phyloP scores from a whole-genome alignment of 306 rosid genomes.

The Neltuma alba region DNA sequence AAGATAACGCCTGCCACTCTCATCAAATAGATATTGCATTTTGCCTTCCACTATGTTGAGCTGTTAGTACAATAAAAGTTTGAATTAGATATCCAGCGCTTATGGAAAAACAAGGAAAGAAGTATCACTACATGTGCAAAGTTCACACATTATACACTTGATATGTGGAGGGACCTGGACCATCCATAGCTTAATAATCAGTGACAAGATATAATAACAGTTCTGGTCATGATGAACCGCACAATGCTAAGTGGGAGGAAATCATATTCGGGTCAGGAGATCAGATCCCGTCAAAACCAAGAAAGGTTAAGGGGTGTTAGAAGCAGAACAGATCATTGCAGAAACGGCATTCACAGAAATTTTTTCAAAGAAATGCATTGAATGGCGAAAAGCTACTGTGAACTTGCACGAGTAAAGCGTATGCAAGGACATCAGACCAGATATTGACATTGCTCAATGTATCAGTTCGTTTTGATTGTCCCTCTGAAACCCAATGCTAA shows the following conservation, averaged over 20 bases:
- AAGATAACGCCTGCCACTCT: slow-evolving; percentile 85
- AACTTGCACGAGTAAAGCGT: neutral
- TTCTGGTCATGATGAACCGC: neutral
- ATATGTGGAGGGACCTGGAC: neutral
- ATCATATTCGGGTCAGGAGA: neutral
- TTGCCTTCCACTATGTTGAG: slow-evolving; percentile 93
- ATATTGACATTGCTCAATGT: neutral
- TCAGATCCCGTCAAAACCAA: neutral
- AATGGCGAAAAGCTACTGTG: neutral
- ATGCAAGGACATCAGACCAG: neutral
- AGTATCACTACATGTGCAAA: neutral
- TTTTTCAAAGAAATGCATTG: neutral
- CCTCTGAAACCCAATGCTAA: neutral
- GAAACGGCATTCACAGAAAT: neutral
- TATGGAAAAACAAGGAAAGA: neutral
- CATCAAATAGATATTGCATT: slow-evolving; percentile 92
- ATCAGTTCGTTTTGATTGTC: neutral
- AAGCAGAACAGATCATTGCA: neutral
- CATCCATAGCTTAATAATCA: neutral
- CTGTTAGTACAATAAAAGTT: slow-evolving; percentile 45
- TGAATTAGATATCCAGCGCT: slow-evolving; percentile 11
- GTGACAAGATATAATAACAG: neutral
- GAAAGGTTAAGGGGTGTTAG: neutral
- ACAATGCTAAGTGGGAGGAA: neutral
- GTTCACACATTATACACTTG: neutral